These are phyloP conservation scores for Pleurotus pulmonarius DNA, from an alignment of 768 basidiomycete genomes.

Conservation along the genomic window DNA sequence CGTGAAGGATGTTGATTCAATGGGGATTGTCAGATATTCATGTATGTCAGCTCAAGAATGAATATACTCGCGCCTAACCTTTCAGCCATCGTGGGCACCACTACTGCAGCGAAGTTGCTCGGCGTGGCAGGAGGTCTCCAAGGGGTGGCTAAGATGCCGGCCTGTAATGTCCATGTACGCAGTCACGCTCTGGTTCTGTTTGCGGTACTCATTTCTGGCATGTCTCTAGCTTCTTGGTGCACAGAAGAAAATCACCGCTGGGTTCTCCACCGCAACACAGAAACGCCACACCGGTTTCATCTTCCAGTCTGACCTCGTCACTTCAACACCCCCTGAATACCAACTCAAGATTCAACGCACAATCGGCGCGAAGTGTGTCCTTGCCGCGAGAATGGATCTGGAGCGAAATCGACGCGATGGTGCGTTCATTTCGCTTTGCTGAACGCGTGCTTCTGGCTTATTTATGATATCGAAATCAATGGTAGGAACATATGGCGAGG, in stretches of 20 bases:
- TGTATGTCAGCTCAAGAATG: constrained; percentile 99
- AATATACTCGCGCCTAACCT: constrained; percentile 97
- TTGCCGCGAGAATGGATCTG: constrained; percentile 94
- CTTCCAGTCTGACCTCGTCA: constrained; percentile 88
- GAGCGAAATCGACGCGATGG: constrained; percentile 81
- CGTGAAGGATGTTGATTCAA: no score
- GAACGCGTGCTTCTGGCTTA: neutral
- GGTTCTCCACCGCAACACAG: constrained; percentile 85
- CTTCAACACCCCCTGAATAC: constrained; percentile 83
- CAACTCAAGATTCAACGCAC: constrained; percentile 91
- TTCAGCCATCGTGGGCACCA: constrained; percentile 97
- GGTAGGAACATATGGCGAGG: constrained; percentile 74
- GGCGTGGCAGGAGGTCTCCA: constrained; percentile 94
- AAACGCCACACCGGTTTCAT: constrained; percentile 95
- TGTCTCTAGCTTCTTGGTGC: constrained; percentile 80
- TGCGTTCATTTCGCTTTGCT: constrained; percentile 25
- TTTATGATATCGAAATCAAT: neutral
- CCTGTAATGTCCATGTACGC: constrained; percentile 91
- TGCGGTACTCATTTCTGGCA: neutral
- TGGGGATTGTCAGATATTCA: constrained; percentile 69
- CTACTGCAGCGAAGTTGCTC: constrained; percentile 95
- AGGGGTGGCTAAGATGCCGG: constrained; percentile 90
- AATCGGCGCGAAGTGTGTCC: constrained; percentile 84
- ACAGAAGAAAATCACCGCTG: constrained; percentile 87
- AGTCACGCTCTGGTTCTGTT: neutral